Evolutionary conservation across 2,329 filamentous ascomycete genomes (phyloP), one percentile per base, ranked within the genome.

Genomic region (Teratosphaeria epicoccoides): DNA sequence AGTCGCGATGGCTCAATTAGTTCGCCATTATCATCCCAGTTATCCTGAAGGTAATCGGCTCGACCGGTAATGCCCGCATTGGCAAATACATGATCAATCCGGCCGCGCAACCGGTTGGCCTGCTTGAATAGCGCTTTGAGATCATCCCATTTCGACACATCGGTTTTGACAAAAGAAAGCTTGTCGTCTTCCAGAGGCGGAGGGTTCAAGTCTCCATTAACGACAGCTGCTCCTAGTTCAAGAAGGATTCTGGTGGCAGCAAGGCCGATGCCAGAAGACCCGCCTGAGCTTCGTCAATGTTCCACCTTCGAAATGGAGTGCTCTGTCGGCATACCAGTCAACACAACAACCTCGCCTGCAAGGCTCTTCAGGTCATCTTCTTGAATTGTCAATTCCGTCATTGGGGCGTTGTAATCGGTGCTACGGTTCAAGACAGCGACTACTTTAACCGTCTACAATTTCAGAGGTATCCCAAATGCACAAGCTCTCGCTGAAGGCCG

Each of bases 181-280:
- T 58, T 57, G 24, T 47, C 24, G 44, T 63, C 56, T 10, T 59
- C 10, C 56, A 54, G 47, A 55, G 69, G 63, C 0, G 71, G 66
- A 1, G 73, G 65, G 37, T 75, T 73, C 43, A 81, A 54, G 58
- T 84, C 81, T 29, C 70, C 75, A 24, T 73, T 74, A 53, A 81
- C 71, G 17, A 83, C 79, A 14, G 69, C 72, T 24, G 78, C 80
- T 20, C 78, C 79, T 0, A 75, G 63, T 0, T 71, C 66, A 6
- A 82, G 68, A 12, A 82, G 72, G 2, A 77, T 67, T 7, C 73
- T 63, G 6, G 74, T 71, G 1, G 80, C 81, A 50, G 76, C 76
- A 12, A 81, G 71, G 26, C 80, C 80, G 49, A 83, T 83, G 14
- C 81, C 81, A 2, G 78, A 80, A 0, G 52, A 55, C 6, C 52